A percentile compares a stretch with the other conserved stretches of the same genome.
These are phyloP conservation scores for Neurospora discreta DNA, from an alignment of 495 filamentous ascomycete species.

Conservation along the genomic window DNA sequence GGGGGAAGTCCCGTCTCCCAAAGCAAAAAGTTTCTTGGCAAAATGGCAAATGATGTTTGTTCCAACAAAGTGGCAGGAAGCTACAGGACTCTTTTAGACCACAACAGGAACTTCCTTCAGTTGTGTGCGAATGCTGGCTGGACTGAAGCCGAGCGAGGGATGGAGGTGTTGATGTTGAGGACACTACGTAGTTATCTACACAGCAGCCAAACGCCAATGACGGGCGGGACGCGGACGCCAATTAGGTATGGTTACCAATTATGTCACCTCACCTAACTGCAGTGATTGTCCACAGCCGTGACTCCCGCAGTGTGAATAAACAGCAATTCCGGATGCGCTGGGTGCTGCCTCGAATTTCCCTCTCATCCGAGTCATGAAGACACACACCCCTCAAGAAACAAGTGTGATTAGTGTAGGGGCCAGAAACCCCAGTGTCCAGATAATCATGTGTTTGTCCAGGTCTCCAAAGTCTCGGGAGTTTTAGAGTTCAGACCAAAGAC, in stretches of 20 bases:
- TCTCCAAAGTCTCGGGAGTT: not conserved
- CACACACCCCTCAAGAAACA: not conserved
- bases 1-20: not conserved
- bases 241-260: not conserved
- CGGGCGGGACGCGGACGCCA: not conserved
- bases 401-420: not conserved
- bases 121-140: not conserved
- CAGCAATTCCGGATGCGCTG: not conserved
- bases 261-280: not conserved
- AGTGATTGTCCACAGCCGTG: not conserved
- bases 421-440: not conserved
- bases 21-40: not conserved
- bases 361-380: not conserved
- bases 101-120: not conserved
- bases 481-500: not conserved
- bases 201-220: not conserved
- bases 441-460: not conserved
- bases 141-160: not conserved
- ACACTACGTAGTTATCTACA: not conserved
- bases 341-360: not conserved
- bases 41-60: not conserved
- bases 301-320: not conserved
- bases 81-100: not conserved
- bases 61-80: not conserved
- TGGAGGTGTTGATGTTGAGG: not conserved